Conservation (phyloP, 148 eudicot genomes). For the Talinum fruticosum region DNA sequence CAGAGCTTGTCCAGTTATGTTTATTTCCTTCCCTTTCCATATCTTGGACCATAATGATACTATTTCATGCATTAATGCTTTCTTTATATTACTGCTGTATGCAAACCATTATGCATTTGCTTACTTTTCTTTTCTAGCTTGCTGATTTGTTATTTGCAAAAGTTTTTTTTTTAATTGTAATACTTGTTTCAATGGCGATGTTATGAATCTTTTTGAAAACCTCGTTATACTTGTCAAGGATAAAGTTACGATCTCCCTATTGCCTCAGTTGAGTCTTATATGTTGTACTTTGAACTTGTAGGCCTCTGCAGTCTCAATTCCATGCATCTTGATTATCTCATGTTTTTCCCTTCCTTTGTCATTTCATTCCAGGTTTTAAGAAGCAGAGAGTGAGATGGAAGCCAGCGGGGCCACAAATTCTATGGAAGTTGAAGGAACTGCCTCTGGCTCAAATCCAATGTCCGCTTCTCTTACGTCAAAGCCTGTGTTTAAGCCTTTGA, state of each 20-base stretch:
- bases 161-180: too few species aligned
- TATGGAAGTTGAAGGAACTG: slow-evolving; percentile 48
- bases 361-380: not conserved
- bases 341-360: not conserved
- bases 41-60: too few species aligned
- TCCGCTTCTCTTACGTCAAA: slow-evolving; percentile 35
- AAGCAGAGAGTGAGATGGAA: slow-evolving; percentile 5
- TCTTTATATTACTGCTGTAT: not conserved
- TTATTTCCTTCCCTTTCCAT: too few species aligned
- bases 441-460: slow-evolving; percentile 22
- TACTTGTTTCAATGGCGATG: too few species aligned
- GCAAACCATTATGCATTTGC: too few species aligned
- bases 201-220: too few species aligned
- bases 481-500: slow-evolving; percentile 59
- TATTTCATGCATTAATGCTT: not conserved
- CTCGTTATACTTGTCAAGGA: too few species aligned
- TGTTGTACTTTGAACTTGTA: not conserved
- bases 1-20: not conserved
- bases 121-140: too few species aligned
- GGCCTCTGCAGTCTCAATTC: not conserved
- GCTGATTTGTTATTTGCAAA: too few species aligned
- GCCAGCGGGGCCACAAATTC: slow-evolving; percentile 25
- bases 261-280: not conserved
- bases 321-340: not conserved
- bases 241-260: not conserved